A percentile compares a stretch with the other conserved stretches of the same genome.
phyloP scores from a whole-genome alignment of 768 basidiomycete genomes.

The Fibroporia radiculosa region DNA sequence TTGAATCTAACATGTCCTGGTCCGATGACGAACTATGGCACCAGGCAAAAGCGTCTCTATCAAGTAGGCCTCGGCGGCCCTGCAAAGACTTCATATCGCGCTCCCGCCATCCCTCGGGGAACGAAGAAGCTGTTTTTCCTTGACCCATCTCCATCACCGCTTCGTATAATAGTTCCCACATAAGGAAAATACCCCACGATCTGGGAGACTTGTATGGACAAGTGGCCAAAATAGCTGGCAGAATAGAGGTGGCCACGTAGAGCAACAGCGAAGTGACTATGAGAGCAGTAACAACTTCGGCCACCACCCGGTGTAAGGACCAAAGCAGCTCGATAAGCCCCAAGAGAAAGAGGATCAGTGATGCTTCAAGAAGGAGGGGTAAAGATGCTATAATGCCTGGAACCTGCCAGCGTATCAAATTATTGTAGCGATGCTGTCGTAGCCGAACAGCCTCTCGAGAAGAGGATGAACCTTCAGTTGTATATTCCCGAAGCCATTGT shows the following conservation, averaged over 20 bases:
- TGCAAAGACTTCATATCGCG: not conserved
- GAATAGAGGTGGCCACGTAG: conserved; percentile 7
- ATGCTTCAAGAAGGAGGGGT: conserved; percentile 10
- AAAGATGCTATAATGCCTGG: conserved; percentile 15
- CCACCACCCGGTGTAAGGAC: conserved; percentile 8
- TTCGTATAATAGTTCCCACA: not conserved
- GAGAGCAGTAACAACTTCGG: conserved; percentile 5
- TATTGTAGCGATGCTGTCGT: conserved; percentile 15
- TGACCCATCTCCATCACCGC: too few relatives aligned
- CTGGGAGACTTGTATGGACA: conserved; percentile 9
- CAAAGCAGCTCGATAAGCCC: conserved; percentile 17
- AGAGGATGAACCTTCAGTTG: conserved; percentile 1
- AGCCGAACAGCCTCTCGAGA: conserved; percentile 10
- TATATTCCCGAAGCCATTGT: conserved; percentile 11
- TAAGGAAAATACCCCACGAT: conserved; percentile 6
- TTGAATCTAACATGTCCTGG: not conserved
- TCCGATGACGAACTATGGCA: not conserved
- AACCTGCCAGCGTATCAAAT: conserved; percentile 16
- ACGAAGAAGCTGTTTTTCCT: not conserved
- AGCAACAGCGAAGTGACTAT: conserved; percentile 5
- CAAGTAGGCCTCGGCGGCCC: not conserved
- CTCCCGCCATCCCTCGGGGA: not conserved
- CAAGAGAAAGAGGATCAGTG: conserved; percentile 13
- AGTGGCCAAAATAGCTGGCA: conserved; percentile 3
- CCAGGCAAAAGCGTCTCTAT: not conserved